Conservation (phyloP, 768 basidiomycete genomes). For the Trametes sanguinea region DNA sequence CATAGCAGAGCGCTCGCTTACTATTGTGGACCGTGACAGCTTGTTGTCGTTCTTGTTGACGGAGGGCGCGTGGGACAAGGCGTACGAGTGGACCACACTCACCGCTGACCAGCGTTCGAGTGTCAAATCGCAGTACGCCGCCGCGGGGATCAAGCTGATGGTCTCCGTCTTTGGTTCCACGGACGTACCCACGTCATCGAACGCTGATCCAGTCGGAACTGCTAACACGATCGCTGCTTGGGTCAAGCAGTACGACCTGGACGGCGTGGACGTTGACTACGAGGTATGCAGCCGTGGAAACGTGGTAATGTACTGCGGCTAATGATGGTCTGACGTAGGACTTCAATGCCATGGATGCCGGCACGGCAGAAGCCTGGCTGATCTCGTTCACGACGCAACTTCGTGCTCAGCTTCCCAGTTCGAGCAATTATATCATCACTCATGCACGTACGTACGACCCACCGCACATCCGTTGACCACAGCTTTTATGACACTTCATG, state of each 20-base stretch:
- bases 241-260: conserved; percentile 48
- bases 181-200: conserved; percentile 45
- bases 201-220: conserved; percentile 39
- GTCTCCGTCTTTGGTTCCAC: conserved; percentile 56
- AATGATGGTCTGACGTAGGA: conserved; percentile 41
- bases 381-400: conserved; percentile 40
- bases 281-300: conserved; percentile 33
- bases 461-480: conserved; percentile 14
- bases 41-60: conserved; percentile 45
- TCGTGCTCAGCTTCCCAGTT: conserved; percentile 35
- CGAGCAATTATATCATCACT: conserved; percentile 38
- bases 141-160: conserved; percentile 59
- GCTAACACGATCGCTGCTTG: conserved; percentile 48
- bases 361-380: conserved; percentile 52
- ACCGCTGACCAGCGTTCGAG: conserved; percentile 40
- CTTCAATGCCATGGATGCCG: conserved; percentile 58
- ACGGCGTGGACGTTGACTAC: conserved; percentile 59
- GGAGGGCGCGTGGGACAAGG: conserved; percentile 47
- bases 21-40: conserved; percentile 23
- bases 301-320: neutral
- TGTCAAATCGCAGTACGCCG: conserved; percentile 49
- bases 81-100: conserved; percentile 46
- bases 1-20: neutral
- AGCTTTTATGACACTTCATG: neutral
- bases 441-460: conserved; percentile 34